Evolutionary conservation across 352 stramenopile species (phyloP).

Genomic region (Phytophthora melonis): DNA sequence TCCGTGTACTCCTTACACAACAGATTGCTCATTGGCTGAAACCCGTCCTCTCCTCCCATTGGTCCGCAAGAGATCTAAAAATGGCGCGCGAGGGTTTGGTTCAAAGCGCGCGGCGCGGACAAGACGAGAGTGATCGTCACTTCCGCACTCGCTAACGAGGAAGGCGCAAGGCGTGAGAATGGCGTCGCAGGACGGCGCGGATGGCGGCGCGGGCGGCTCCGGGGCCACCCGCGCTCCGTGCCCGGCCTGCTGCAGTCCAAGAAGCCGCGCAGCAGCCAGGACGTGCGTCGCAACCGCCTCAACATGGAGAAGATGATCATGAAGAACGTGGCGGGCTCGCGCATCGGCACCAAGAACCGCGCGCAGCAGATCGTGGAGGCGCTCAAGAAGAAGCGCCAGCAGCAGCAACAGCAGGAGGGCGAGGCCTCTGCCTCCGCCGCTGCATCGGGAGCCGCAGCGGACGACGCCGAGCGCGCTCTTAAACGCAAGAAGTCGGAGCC

Average conservation of each 20-base stretch:
- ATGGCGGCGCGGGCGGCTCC: constrained; percentile 4
- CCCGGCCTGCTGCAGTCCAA: constrained; percentile 16
- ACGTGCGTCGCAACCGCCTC: constrained; percentile 66
- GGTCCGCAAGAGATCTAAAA: constrained; percentile 25
- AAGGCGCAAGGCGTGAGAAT: constrained; percentile 5
- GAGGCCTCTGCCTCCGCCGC: constrained; percentile 24
- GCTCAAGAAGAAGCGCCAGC: constrained; percentile 72
- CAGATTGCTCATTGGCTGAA: constrained; percentile 13
- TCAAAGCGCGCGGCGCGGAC: constrained; percentile 12
- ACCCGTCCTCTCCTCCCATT: constrained; percentile 8
- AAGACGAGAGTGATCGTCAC: constrained; percentile 12
- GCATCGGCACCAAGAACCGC: constrained; percentile 75
- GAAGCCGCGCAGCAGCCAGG: constrained; percentile 46
- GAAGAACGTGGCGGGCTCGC: constrained; percentile 74
- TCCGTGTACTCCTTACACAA: constrained; percentile 2
- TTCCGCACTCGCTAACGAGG: neutral
- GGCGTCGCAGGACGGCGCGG: constrained; percentile 23
- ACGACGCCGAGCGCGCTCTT: constrained; percentile 25
- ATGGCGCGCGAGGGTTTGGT: constrained; percentile 22
- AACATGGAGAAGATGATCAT: constrained; percentile 92
- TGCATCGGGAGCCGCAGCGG: neutral
- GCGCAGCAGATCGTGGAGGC: constrained; percentile 77
- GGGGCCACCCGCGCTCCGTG: constrained; percentile 4
- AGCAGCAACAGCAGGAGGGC: constrained; percentile 52
- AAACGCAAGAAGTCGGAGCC: constrained; percentile 42